Evolutionary conservation across 768 basidiomycete species (phyloP).

Genomic region (Leccinum fibrillosum): DNA sequence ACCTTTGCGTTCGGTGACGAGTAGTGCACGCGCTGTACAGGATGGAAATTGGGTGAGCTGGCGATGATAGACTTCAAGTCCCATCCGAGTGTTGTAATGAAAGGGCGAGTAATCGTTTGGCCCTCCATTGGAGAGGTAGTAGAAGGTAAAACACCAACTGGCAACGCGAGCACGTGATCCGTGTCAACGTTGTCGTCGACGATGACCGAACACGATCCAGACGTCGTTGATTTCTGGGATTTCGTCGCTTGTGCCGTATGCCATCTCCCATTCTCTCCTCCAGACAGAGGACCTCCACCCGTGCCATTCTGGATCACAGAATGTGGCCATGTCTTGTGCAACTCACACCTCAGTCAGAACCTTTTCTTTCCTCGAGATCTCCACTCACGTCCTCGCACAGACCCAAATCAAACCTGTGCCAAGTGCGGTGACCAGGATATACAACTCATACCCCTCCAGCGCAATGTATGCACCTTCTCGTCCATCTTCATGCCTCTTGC

Average conservation of each 20-base stretch:
- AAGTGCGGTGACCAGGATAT: slow-evolving; percentile 63
- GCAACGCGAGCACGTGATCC: slow-evolving; percentile 15
- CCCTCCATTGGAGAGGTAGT: slow-evolving; percentile 2
- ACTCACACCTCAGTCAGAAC: slow-evolving; percentile 72
- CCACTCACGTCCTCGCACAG: slow-evolving; percentile 34
- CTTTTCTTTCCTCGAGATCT: neutral
- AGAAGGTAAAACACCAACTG: neutral
- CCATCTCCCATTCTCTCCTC: slow-evolving; percentile 57
- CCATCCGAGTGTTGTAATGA: slow-evolving; percentile 50
- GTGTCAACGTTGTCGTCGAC: slow-evolving; percentile 11
- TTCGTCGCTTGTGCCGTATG: slow-evolving; percentile 72
- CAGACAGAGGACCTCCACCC: slow-evolving; percentile 46
- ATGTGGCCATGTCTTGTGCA: slow-evolving; percentile 85
- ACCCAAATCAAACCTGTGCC: slow-evolving; percentile 70
- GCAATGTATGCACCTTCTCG: slow-evolving; percentile 48
- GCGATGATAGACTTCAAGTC: slow-evolving; percentile 40
- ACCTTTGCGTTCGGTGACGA: slow-evolving; percentile 26
- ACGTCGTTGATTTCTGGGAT: slow-evolving; percentile 70
- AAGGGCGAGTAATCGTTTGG: slow-evolving; percentile 4
- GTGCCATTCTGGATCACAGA: slow-evolving; percentile 88
- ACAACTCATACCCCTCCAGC: slow-evolving; percentile 69
- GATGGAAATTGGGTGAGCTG: slow-evolving; percentile 40
- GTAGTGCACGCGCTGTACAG: slow-evolving; percentile 36
- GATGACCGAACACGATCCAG: slow-evolving; percentile 19
- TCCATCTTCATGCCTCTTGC: neutral